phyloP scores from a whole-genome alignment of 2,329 filamentous ascomycete genomes.

The Pleomassaria siparia region DNA sequence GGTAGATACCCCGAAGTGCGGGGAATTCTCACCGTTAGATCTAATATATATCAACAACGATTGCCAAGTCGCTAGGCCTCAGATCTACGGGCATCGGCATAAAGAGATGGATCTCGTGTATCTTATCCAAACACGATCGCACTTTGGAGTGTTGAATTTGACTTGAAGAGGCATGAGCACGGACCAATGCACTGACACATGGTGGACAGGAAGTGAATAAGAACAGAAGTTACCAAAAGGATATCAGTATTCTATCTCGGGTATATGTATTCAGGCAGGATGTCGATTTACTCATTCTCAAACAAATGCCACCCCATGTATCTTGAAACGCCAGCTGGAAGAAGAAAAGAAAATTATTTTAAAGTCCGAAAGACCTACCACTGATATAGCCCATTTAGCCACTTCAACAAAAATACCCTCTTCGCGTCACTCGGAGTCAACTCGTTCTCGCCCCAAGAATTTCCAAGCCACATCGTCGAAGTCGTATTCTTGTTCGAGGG shows the following conservation, averaged over 20 bases:
- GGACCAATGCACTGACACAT: too few relatives aligned
- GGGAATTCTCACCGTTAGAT: not conserved
- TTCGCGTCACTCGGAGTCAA: not conserved
- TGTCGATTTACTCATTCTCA: too few relatives aligned
- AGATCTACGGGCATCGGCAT: not conserved
- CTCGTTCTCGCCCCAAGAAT: not conserved
- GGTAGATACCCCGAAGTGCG: not conserved
- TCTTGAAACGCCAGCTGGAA: too few relatives aligned
- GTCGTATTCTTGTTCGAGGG: not conserved
- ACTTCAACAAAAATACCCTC: slow-evolving; percentile 1
- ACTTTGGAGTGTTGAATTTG: not conserved
- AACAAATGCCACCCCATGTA: too few relatives aligned
- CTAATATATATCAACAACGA: not conserved
- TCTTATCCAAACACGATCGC: too few relatives aligned
- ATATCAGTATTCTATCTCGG: too few relatives aligned
- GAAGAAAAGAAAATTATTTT: too few relatives aligned
- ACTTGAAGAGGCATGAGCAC: too few relatives aligned
- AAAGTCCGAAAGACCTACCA: too few relatives aligned
- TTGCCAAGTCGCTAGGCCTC: not conserved
- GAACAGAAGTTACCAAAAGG: too few relatives aligned
- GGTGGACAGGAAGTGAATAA: too few relatives aligned
- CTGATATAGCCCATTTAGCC: not conserved
- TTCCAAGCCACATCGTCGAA: slow-evolving; percentile 2
- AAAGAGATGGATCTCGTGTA: not conserved
- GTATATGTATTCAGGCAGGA: too few relatives aligned